Evolutionary conservation across 768 basidiomycete genomes (phyloP), one percentile per base, ranked within the genome.

Genomic region (Butyriboletus loyo): DNA sequence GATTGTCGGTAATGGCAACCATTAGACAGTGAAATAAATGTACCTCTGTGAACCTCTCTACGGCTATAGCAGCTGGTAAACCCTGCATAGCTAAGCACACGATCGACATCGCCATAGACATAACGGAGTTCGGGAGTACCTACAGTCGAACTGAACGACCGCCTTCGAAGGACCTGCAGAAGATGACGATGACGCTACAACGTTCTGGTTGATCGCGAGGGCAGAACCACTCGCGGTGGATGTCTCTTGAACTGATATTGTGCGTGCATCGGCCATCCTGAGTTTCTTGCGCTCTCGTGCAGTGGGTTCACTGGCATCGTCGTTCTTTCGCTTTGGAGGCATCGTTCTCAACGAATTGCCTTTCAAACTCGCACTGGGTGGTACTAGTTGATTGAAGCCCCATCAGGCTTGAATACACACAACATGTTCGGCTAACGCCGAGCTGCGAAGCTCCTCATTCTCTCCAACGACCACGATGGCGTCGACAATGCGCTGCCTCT

Each of bases 21-120:
- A n/a, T n/a, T 44, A 15, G 25, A 13, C 8, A 30, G 13, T 9
- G n/a, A 28, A 44, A 21, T 9, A 34, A 27, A 31, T 73, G 22
- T 43, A 90, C 93, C 76, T 94, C 86, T 17, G 86, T 81, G 67
- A 98, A 96, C 64, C 81, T 86, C 65, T 96, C 94, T 22, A 96
- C 87, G 61, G 95, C 89, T 49, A 98, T 78, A 1, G 85, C 77
- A 27, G 78, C 76, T 3, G 92, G 91, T 17, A 97, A 68, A 8
- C 77, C 78, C 39, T 74, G 76, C 67, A 80, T 72, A 45, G 79
- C 86, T 88, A 39, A 10, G 39, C 30, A 44, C 57, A 53, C 9
- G 28, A 27, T 53, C 42, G 14, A 22, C n/a, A 15, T 41, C 17
- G 7, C 9, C 6, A 14, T 9, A n/a, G 5, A 24, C 4, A 25